Conservation (phyloP, 257 asterid genomes). For the Rehmannia glutinosa region DNA sequence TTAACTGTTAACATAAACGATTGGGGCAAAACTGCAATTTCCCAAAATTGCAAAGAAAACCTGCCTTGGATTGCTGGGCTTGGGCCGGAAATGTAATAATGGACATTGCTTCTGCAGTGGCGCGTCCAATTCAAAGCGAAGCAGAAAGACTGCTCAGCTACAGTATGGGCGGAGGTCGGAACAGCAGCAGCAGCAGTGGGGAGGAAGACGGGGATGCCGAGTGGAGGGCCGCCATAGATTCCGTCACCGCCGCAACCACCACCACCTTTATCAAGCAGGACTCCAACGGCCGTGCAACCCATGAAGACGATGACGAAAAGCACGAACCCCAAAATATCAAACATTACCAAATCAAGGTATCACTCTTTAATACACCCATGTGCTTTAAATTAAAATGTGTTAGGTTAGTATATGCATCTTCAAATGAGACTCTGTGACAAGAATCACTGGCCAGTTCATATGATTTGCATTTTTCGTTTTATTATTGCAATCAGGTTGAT, state of each 20-base stretch:
- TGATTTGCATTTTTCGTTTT: not conserved
- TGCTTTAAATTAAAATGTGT: not conserved
- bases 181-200: slow-evolving; percentile 57
- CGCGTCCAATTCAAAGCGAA: not conserved
- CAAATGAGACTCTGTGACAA: not conserved
- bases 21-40: not conserved
- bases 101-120: not conserved
- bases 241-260: slow-evolving; percentile 47
- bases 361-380: not conserved
- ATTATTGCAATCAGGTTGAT: not conserved
- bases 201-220: slow-evolving; percentile 85
- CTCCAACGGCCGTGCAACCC: slow-evolving; percentile 12
- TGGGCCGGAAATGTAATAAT: not conserved
- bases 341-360: slow-evolving; percentile 74
- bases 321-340: slow-evolving; percentile 43
- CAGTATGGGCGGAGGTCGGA: slow-evolving; percentile 38
- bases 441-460: not conserved
- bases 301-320: slow-evolving; percentile 29
- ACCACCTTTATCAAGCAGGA: slow-evolving; percentile 15
- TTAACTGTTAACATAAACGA: no score
- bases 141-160: not conserved
- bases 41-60: not conserved
- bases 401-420: not conserved
- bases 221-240: slow-evolving; percentile 86
- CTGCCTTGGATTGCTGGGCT: not conserved